Evolutionary conservation across 148 eudicot species (phyloP).

Genomic region (Cornus kousa): DNA sequence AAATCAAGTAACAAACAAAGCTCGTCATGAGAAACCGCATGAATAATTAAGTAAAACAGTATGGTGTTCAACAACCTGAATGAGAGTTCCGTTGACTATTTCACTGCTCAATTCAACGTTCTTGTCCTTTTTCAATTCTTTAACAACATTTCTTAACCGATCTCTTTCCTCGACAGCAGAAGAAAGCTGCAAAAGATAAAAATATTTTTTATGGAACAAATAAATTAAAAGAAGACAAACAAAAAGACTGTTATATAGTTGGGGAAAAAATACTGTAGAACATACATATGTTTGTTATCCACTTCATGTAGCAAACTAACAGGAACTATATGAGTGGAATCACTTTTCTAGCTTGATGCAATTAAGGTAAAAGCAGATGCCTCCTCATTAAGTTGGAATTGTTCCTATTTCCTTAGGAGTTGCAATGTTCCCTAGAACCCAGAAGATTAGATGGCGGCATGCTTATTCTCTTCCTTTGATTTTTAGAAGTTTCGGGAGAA

Average conservation of each 20-base stretch:
- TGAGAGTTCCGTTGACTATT: slow-evolving; percentile 39
- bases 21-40: slow-evolving; percentile 4
- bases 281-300: too few relatives aligned
- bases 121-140: slow-evolving; percentile 47
- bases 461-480: background rate
- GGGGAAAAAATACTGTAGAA: background rate
- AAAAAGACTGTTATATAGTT: background rate
- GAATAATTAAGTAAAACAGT: slow-evolving; percentile 1
- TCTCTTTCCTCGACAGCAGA: slow-evolving; percentile 75
- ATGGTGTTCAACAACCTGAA: slow-evolving; percentile 45
- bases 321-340: background rate
- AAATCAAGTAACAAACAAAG: slow-evolving; percentile 23
- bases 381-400: background rate
- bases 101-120: slow-evolving; percentile 46
- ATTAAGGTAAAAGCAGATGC: background rate
- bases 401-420: background rate
- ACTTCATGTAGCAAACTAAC: background rate
- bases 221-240: background rate
- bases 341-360: background rate
- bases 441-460: background rate
- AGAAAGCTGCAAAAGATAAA: slow-evolving; percentile 47
- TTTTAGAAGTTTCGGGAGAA: background rate
- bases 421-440: background rate
- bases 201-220: background rate
- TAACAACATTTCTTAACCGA: slow-evolving; percentile 40